These are phyloP conservation scores for Leishmania guyanensis DNA, from an alignment of 208 protist species.

Conservation along the genomic window DNA sequence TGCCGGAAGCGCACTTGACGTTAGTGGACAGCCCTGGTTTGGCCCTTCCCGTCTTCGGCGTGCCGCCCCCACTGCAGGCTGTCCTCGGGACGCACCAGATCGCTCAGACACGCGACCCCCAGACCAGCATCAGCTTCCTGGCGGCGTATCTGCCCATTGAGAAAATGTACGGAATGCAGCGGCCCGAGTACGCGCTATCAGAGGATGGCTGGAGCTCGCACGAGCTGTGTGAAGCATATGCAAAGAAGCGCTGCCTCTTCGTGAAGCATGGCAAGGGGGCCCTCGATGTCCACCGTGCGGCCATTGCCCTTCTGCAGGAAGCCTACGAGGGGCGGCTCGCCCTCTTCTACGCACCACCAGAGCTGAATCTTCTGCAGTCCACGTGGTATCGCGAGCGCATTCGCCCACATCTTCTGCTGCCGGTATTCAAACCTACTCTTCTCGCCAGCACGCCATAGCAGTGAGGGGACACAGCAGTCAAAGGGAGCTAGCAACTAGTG, in stretches of 20 bases:
- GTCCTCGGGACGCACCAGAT: slow-evolving; percentile 96
- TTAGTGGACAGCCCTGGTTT: slow-evolving; percentile 96
- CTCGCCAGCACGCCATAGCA: background rate
- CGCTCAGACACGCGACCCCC: slow-evolving; percentile 96
- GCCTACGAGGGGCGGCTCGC: slow-evolving; percentile 85
- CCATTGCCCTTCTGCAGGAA: slow-evolving; percentile 88
- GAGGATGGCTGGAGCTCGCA: slow-evolving; percentile 84
- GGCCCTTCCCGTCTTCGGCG: slow-evolving; percentile 86
- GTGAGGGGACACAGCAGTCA: background rate
- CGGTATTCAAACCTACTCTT: slow-evolving; percentile 28
- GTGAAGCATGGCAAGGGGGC: slow-evolving; percentile 86
- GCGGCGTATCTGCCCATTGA: slow-evolving; percentile 92
- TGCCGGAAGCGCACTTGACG: slow-evolving; percentile 80
- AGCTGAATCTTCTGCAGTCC: slow-evolving; percentile 56
- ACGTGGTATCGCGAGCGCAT: slow-evolving; percentile 47
- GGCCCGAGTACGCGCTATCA: slow-evolving; percentile 53
- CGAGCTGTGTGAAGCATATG: slow-evolving; percentile 93
- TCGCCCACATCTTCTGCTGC: slow-evolving; percentile 40
- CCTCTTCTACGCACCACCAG: slow-evolving; percentile 87
- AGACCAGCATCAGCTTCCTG: slow-evolving; percentile 90
- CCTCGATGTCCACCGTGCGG: slow-evolving; percentile 89
- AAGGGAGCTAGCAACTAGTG: background rate
- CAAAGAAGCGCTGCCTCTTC: slow-evolving; percentile 85
- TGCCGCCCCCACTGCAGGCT: slow-evolving; percentile 90
- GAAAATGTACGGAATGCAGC: slow-evolving; percentile 85